phyloP scores from a whole-genome alignment of 805 yeast species.

The Metschnikowia lachancei region DNA sequence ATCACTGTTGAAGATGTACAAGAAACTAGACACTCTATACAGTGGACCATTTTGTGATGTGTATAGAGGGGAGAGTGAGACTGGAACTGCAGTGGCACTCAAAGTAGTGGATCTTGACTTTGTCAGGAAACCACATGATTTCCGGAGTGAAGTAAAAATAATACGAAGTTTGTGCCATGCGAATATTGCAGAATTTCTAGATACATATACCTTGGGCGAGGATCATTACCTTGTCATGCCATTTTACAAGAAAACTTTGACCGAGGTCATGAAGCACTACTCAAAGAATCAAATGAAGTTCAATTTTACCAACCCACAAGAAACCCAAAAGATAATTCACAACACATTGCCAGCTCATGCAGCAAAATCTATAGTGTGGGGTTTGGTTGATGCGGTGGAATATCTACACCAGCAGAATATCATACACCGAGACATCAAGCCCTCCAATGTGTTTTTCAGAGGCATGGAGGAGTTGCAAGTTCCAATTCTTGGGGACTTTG shows the following conservation, averaged over 20 bases:
- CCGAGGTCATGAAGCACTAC: slow-evolving; percentile 23
- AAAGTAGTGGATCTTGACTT: slow-evolving; percentile 41
- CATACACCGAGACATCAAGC: slow-evolving; percentile 44
- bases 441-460: slow-evolving; percentile 33
- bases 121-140: slow-evolving; percentile 35
- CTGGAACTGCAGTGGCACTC: slow-evolving; percentile 24
- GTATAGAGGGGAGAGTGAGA: slow-evolving; percentile 24
- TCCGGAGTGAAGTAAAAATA: slow-evolving; percentile 30
- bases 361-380: slow-evolving; percentile 16
- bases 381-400: slow-evolving; percentile 25
- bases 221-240: slow-evolving; percentile 37
- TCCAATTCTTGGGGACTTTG: slow-evolving; percentile 60
- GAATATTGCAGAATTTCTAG: slow-evolving; percentile 19
- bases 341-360: slow-evolving; percentile 17
- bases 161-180: slow-evolving; percentile 22
- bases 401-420: slow-evolving; percentile 33
- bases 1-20: slow-evolving; percentile 14
- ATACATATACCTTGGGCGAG: slow-evolving; percentile 26
- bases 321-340: slow-evolving; percentile 11
- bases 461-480: slow-evolving; percentile 19
- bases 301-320: slow-evolving; percentile 25
- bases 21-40: slow-evolving; percentile 24
- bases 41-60: slow-evolving; percentile 37
- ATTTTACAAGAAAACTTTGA: slow-evolving; percentile 28
- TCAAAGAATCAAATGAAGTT: slow-evolving; percentile 24